Percentiles rank a stretch among this genome's conserved stretches.
Conservation (phyloP, 2,329 filamentous ascomycete species). For the Trichophyton equinum region DNA sequence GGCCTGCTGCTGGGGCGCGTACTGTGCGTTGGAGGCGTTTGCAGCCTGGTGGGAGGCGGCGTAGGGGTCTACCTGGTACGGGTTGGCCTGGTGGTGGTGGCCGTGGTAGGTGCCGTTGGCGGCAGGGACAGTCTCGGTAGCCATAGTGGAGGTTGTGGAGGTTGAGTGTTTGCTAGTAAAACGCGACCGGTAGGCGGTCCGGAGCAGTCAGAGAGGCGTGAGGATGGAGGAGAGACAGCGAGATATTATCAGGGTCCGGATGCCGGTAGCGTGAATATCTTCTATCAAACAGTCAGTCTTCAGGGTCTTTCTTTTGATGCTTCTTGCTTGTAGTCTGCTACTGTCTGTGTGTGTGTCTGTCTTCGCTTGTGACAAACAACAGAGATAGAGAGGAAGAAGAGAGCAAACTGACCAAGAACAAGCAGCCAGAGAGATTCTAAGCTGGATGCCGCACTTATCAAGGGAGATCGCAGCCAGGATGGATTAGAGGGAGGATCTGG, state of each 20-base stretch:
- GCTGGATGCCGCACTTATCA: background rate
- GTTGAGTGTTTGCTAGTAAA: background rate
- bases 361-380: background rate
- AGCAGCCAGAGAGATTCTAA: background rate
- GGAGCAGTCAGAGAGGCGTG: background rate
- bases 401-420: background rate
- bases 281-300: too few relatives aligned
- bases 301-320: too few relatives aligned
- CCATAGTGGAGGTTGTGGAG: background rate
- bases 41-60: constrained; percentile 23
- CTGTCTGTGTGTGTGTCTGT: background rate
- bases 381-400: background rate
- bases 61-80: constrained; percentile 26
- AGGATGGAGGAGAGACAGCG: background rate
- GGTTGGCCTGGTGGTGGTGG: constrained; percentile 23
- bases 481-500: background rate
- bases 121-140: constrained; percentile 23
- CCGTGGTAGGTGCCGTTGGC: constrained; percentile 32
- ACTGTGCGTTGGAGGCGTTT: constrained; percentile 20
- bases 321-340: too few relatives aligned
- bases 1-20: constrained; percentile 25
- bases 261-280: background rate
- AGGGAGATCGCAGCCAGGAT: too few relatives aligned
- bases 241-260: background rate
- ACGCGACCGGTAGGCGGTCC: too few relatives aligned